These are phyloP conservation scores for Cicer cuneatum DNA, from an alignment of 306 rosid genomes.

Conservation along the genomic window DNA sequence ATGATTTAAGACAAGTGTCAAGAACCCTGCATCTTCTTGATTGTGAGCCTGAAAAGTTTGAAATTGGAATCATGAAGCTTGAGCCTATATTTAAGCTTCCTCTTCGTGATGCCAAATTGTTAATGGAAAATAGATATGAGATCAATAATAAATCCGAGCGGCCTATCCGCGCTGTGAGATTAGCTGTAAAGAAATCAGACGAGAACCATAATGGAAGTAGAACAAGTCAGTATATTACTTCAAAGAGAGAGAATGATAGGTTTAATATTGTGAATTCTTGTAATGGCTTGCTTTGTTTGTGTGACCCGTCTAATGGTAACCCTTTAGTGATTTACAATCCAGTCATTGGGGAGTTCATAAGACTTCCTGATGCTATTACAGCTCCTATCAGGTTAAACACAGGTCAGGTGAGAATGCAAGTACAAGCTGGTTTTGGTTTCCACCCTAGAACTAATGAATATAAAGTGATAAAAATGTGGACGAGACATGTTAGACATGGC, in stretches of 20 bases:
- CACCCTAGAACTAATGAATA: background rate
- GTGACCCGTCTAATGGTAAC: background rate
- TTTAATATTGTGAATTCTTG: background rate
- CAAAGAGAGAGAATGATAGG: too few species aligned
- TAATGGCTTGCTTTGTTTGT: slow-evolving; percentile 47
- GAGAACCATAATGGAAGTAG: background rate
- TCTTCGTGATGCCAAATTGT: slow-evolving; percentile 12
- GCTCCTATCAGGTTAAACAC: too few species aligned
- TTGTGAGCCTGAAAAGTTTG: slow-evolving; percentile 23
- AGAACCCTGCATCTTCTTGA: slow-evolving; percentile 47
- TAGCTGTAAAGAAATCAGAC: slow-evolving; percentile 27
- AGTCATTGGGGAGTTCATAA: background rate
- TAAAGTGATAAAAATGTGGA: background rate
- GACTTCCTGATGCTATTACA: background rate
- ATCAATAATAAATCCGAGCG: background rate
- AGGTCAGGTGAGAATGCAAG: background rate
- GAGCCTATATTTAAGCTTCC: slow-evolving; percentile 46
- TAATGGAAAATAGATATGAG: background rate
- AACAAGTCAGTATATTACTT: too few species aligned
- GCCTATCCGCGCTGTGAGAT: background rate
- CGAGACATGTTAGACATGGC: background rate
- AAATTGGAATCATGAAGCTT: slow-evolving; percentile 27
- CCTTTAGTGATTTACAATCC: slow-evolving; percentile 2
- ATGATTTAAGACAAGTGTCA: background rate
- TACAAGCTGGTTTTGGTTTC: background rate